These are phyloP conservation scores for Gossypium rotundifolium DNA, from an alignment of 345 rosid species.

Conservation along the genomic window DNA sequence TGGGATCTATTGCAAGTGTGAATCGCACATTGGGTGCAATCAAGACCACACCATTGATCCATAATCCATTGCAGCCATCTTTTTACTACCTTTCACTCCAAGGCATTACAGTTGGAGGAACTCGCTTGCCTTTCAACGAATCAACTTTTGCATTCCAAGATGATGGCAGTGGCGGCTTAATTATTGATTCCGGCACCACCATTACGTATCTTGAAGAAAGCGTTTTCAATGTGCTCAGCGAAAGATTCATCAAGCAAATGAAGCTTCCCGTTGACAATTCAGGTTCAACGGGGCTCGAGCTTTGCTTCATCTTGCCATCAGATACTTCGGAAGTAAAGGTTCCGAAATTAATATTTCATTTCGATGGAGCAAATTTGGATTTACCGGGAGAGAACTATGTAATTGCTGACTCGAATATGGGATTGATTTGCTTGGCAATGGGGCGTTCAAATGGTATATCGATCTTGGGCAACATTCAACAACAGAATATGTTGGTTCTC, in stretches of 20 bases:
- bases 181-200: constrained; percentile 90
- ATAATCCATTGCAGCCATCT: constrained; percentile 63
- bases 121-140: constrained; percentile 50
- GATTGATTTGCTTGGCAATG: constrained; percentile 79
- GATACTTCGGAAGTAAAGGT: constrained; percentile 32
- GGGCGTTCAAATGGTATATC: constrained; percentile 82
- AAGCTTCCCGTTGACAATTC: constrained; percentile 47
- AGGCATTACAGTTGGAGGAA: constrained; percentile 77
- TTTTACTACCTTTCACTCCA: constrained; percentile 81
- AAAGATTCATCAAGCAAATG: constrained; percentile 50
- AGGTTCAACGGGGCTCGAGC: constrained; percentile 64
- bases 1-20: constrained; percentile 46
- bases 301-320: constrained; percentile 61
- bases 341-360: constrained; percentile 69
- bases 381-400: constrained; percentile 77
- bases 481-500: constrained; percentile 65
- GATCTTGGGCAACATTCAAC: constrained; percentile 85
- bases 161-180: constrained; percentile 84
- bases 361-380: constrained; percentile 68
- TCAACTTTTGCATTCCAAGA: constrained; percentile 55
- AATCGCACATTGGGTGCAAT: constrained; percentile 9
- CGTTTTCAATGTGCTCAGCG: constrained; percentile 43
- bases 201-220: constrained; percentile 60
- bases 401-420: constrained; percentile 54
- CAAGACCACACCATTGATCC: constrained; percentile 51